Conservation (phyloP, 495 filamentous ascomycete genomes). For the Penicillium tannophilum region DNA sequence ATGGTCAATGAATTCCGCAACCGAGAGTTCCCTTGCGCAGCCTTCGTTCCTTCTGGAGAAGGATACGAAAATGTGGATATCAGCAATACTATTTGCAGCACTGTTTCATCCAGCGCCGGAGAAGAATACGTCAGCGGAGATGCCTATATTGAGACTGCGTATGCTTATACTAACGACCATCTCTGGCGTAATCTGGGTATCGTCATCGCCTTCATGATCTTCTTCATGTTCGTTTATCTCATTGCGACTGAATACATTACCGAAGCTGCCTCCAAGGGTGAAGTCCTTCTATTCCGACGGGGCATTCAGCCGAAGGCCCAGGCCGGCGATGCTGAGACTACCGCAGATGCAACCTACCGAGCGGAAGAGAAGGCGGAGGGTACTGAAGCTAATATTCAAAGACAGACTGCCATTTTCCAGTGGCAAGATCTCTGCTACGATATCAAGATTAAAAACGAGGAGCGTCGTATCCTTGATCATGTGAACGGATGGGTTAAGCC, state of each 20-base stretch:
- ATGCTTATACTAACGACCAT: conserved; percentile 59
- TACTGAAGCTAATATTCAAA: conserved; percentile 24
- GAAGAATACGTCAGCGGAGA: conserved; percentile 61
- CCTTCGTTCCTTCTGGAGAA: conserved; percentile 58
- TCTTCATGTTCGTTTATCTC: conserved; percentile 68
- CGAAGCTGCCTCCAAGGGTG: conserved; percentile 80
- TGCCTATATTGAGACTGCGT: conserved; percentile 63
- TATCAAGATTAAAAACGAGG: conserved; percentile 61
- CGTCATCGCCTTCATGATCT: conserved; percentile 70
- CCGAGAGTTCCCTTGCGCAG: conserved; percentile 63
- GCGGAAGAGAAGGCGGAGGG: conserved; percentile 24
- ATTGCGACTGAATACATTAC: conserved; percentile 72
- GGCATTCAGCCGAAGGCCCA: conserved; percentile 59
- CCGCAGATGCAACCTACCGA: conserved; percentile 19
- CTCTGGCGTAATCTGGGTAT: conserved; percentile 86
- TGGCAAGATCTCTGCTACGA: conserved; percentile 74
- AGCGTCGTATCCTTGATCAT: conserved; percentile 60
- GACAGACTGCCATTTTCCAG: conserved; percentile 63
- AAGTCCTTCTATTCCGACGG: conserved; percentile 83
- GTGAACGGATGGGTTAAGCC: conserved; percentile 70
- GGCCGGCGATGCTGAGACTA: conserved; percentile 30
- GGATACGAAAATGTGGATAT: conserved; percentile 48
- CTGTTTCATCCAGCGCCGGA: conserved; percentile 51
- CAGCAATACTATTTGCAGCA: conserved; percentile 56
- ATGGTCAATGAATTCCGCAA: conserved; percentile 87